Evolutionary conservation across 2,329 filamentous ascomycete species (phyloP).

Genomic region (Penicillium sp.): DNA sequence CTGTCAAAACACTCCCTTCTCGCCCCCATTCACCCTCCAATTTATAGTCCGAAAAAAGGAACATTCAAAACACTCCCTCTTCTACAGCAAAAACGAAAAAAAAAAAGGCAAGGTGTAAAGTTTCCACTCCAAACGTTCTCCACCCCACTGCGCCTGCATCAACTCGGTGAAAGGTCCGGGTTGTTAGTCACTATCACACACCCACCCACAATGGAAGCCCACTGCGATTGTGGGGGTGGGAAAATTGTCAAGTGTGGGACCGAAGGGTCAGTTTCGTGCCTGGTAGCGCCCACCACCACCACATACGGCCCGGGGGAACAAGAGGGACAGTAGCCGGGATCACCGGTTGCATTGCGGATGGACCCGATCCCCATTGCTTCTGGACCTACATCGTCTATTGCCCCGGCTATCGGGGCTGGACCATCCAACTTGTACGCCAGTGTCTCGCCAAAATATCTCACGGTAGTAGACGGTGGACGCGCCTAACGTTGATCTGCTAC

Average conservation of each 20-base stretch:
- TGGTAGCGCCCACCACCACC: neutral
- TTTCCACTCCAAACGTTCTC: neutral
- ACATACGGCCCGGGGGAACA: neutral
- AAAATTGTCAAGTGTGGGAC: slow-evolving; percentile 5
- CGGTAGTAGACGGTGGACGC: slow-evolving; percentile 5
- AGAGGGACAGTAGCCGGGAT: slow-evolving; percentile 1
- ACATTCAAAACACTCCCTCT: no score
- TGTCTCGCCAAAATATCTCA: neutral
- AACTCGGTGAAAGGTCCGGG: slow-evolving; percentile 2
- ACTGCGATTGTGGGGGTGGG: slow-evolving; percentile 9
- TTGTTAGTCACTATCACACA: neutral
- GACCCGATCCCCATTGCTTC: slow-evolving; percentile 8
- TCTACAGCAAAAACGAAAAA: neutral
- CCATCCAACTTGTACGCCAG: neutral
- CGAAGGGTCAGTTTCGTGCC: slow-evolving; percentile 2
- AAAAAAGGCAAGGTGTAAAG: neutral
- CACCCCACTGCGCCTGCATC: neutral
- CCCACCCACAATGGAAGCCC: neutral
- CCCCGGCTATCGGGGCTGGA: neutral
- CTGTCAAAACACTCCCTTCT: neutral
- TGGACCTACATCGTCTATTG: neutral
- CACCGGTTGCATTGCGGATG: slow-evolving; percentile 15
- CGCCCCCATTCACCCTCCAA: no score
- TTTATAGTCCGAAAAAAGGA: no score
- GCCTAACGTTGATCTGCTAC: slow-evolving; percentile 3